These are phyloP conservation scores for Lophiotrema nucula DNA, from an alignment of 495 filamentous ascomycete genomes.

Conservation along the genomic window DNA sequence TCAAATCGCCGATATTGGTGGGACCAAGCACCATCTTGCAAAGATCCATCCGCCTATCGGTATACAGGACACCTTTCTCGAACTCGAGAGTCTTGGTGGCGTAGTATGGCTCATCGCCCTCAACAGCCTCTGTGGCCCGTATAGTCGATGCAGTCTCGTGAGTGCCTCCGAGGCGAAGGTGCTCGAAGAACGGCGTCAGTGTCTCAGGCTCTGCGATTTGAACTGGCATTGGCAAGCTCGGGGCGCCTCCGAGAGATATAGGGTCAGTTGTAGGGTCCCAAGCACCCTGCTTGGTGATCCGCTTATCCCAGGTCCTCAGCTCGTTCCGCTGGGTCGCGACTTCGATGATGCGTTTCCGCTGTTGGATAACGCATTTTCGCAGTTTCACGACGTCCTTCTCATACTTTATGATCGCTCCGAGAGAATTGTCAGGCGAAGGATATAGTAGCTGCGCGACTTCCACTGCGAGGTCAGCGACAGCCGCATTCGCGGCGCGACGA, in stretches of 20 bases:
- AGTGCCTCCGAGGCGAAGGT: constrained; percentile 26
- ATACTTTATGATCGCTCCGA: constrained; percentile 37
- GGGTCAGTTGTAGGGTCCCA: constrained; percentile 34
- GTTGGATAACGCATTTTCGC: constrained; percentile 14
- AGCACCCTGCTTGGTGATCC: constrained; percentile 29
- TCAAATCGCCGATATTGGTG: constrained; percentile 39
- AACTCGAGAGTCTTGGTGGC: constrained; percentile 35
- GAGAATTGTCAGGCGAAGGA: constrained; percentile 22
- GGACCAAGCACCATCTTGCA: constrained; percentile 47
- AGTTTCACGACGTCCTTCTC: constrained; percentile 36
- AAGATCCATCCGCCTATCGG: constrained; percentile 38
- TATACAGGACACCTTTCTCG: constrained; percentile 38
- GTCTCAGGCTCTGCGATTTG: constrained; percentile 29
- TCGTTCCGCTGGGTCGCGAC: constrained; percentile 22
- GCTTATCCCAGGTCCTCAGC: constrained; percentile 23
- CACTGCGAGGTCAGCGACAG: constrained; percentile 25
- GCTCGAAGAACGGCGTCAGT: constrained; percentile 36
- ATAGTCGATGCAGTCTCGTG: constrained; percentile 6
- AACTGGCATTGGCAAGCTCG: constrained; percentile 37
- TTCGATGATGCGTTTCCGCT: constrained; percentile 27
- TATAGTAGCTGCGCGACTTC: constrained; percentile 29
- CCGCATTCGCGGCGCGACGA: constrained; percentile 27
- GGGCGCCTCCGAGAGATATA: constrained; percentile 28
- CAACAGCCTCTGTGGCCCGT: constrained; percentile 4
- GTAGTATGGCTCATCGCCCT: constrained; percentile 33